Evolutionary conservation across 2,329 filamentous ascomycete genomes (phyloP), one percentile per base, ranked within the genome.

Genomic region (Colletotrichum viniferum): DNA sequence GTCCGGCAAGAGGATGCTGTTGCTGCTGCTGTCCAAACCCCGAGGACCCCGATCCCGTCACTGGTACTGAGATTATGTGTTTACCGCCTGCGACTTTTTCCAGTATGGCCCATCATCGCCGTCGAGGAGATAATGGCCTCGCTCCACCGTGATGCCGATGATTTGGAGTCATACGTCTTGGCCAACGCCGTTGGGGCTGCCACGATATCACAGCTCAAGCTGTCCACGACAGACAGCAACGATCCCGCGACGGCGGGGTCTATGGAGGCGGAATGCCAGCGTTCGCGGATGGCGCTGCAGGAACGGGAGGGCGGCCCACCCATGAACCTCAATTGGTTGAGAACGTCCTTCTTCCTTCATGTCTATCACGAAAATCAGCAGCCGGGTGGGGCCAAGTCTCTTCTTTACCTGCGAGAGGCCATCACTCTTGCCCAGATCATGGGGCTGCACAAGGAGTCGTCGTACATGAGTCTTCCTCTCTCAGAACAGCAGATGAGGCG

Each of bases 391-490:
- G 83, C 82, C 3, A 85, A 86, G 66, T 89, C 88, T 3, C 80
- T 89, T 8, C 78, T 90, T 10, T 88, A 87, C 76, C 78, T 90
- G 8, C 83, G 88, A 7, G 88, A 90, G 74, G 87, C 88, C 7
- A 87, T 90, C n/a, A 88, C 88, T 0, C 81, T 88, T 26, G 88
- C 88, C 3, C 88, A 90, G 76, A 85, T 89, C 60, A 83, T 89
- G 77, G 81, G 85, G 1, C 80, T 90, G 7, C 86, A 90, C 66
- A 83, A 85, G 13, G 84, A 87, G 64, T 82, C 84, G 1, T 84
- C 84, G 0, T 88, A 88, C 75, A 43, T 78, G 4, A 78, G 77
- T 2, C 78, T 88, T 2, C 77, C 82, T 0, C 75, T 81, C 7
- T 71, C 81, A 5, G 87, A 89, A 65, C 85, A 87, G 60, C 86